phyloP scores from a whole-genome alignment of 345 rosid genomes.

The Passiflora organensis region DNA sequence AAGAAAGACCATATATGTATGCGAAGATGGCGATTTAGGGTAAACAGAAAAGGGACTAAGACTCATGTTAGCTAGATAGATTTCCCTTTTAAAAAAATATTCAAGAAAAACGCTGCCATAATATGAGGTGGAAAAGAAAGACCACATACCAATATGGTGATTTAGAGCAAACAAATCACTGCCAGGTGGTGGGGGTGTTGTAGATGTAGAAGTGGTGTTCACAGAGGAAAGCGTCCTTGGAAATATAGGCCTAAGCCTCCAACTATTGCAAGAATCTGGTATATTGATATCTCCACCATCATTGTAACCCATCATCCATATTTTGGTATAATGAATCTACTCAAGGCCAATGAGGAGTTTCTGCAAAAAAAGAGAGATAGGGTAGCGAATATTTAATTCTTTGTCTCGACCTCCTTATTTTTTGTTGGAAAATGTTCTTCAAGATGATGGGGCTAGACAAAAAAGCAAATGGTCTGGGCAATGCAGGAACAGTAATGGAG shows the following conservation, averaged over 20 bases:
- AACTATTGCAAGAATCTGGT: constrained; percentile 50
- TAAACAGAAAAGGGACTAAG: too few species aligned
- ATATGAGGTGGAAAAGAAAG: too few species aligned
- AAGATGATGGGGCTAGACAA: too few species aligned
- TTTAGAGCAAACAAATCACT: constrained; percentile 50
- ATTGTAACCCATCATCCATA: constrained; percentile 93
- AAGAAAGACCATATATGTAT: too few species aligned
- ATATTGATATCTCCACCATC: constrained; percentile 62
- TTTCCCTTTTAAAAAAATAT: not conserved
- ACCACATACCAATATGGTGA: constrained; percentile 33
- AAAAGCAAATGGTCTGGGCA: too few species aligned
- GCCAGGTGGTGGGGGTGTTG: constrained; percentile 33
- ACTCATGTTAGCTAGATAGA: too few species aligned
- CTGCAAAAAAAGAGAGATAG: not conserved
- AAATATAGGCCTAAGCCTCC: constrained; percentile 75
- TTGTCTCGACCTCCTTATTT: not conserved
- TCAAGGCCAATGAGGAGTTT: not conserved
- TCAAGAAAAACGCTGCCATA: not conserved
- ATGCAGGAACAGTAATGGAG: constrained; percentile 14
- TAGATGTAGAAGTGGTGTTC: constrained; percentile 21
- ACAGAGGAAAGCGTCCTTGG: constrained; percentile 54
- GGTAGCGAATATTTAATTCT: not conserved
- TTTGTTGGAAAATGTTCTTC: constrained; percentile 11
- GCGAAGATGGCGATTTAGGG: too few species aligned
- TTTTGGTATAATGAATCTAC: constrained; percentile 15